A percentile compares a stretch with the other conserved stretches of the same genome.
These are phyloP conservation scores for Jatropha multifida DNA, from an alignment of 441 rosid genomes.

Conservation along the genomic window DNA sequence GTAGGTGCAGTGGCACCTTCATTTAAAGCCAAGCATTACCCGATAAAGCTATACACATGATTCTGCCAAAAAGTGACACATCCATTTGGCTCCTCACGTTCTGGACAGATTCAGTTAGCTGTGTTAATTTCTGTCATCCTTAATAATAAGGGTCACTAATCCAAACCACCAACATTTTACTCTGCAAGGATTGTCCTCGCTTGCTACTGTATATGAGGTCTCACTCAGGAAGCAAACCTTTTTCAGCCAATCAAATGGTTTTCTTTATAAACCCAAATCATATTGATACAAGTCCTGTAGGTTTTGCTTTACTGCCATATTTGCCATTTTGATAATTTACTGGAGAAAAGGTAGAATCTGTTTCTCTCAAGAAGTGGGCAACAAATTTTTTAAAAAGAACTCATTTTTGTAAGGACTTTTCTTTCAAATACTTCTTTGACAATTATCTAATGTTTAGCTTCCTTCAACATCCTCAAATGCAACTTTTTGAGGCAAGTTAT, in stretches of 20 bases:
- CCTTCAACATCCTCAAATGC: too few relatives aligned
- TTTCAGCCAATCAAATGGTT: not conserved
- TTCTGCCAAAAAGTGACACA: constrained; percentile 16
- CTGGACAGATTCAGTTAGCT: constrained; percentile 20
- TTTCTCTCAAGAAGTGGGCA: constrained; percentile 4
- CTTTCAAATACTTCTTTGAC: not conserved
- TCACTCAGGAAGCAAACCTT: not conserved
- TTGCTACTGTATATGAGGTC: not conserved
- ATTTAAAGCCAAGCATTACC: constrained; percentile 19
- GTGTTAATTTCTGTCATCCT: not conserved
- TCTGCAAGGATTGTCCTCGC: constrained; percentile 4
- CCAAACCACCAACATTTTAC: not conserved
- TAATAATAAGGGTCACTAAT: not conserved
- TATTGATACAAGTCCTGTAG: not conserved
- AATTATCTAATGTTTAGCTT: not conserved
- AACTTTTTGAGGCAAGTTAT: too few relatives aligned
- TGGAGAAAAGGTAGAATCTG: not conserved
- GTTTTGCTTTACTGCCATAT: not conserved
- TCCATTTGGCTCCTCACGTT: constrained; percentile 14
- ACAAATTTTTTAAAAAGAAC: not conserved
- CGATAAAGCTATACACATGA: constrained; percentile 15
- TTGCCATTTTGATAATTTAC: not conserved
- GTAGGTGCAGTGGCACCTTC: constrained; percentile 29
- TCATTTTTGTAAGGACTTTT: not conserved
- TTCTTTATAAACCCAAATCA: not conserved